A percentile compares a stretch with the other conserved stretches of the same genome.
phyloP scores from a whole-genome alignment of 768 basidiomycete species.

The Cyclocybe aegerita region DNA sequence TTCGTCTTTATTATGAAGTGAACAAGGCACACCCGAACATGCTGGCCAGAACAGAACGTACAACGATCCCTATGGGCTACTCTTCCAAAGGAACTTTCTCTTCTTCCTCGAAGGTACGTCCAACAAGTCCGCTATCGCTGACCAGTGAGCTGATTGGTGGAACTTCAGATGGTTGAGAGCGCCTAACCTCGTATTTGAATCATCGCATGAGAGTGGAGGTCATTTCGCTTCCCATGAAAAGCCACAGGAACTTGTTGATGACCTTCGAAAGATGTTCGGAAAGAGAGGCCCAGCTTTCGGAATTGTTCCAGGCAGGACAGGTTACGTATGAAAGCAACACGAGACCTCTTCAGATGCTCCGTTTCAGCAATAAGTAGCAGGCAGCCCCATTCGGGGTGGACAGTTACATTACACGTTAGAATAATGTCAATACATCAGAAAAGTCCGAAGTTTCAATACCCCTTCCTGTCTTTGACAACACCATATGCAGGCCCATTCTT shows the following conservation, averaged over 20 bases:
- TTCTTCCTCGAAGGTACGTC: conserved; percentile 22
- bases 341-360: no score
- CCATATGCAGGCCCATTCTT: conserved; percentile 46
- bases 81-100: conserved; percentile 46
- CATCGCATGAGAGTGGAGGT: conserved; percentile 47
- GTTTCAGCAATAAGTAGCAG: no score
- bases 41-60: neutral
- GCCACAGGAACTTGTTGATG: conserved; percentile 45
- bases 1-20: conserved; percentile 58
- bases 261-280: conserved; percentile 56
- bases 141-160: conserved; percentile 8
- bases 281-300: conserved; percentile 46
- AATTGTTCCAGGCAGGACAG: conserved; percentile 41
- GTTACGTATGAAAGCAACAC: conserved; percentile 26
- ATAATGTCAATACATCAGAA: no score
- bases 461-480: conserved; percentile 41
- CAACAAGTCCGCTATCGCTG: no score
- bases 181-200: conserved; percentile 41
- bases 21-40: neutral
- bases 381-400: no score
- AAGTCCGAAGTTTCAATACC: conserved; percentile 25
- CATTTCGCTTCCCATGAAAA: conserved; percentile 57
- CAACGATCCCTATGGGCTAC: conserved; percentile 42
- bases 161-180: conserved; percentile 38
- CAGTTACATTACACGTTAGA: no score